A percentile compares a stretch with the other conserved stretches of the same genome.
Conservation (phyloP, 2,329 filamentous ascomycete species). For the Coniosporium uncinatum region DNA sequence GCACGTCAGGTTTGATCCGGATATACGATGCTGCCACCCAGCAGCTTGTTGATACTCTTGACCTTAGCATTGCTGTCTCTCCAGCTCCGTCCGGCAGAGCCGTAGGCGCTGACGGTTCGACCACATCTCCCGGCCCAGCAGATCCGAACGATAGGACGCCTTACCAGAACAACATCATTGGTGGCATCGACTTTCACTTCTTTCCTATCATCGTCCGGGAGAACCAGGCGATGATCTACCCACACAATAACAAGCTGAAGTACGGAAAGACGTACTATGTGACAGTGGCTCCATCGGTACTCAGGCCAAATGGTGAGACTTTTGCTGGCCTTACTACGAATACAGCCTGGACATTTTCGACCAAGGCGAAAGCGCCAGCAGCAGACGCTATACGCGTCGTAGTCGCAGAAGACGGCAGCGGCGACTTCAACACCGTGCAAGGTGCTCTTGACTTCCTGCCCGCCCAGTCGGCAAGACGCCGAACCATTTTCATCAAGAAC, state of each 20-base stretch:
- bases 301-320: background rate
- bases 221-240: slow-evolving; percentile 6
- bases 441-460: slow-evolving; percentile 7
- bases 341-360: slow-evolving; percentile 6
- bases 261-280: slow-evolving; percentile 6
- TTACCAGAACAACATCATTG: slow-evolving; percentile 7
- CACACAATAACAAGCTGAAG: slow-evolving; percentile 5
- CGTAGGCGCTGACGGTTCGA: slow-evolving; percentile 2
- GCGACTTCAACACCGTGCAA: slow-evolving; percentile 7
- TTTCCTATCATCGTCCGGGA: slow-evolving; percentile 7
- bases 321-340: slow-evolving; percentile 3
- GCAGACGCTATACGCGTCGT: background rate
- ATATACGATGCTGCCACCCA: slow-evolving; percentile 6
- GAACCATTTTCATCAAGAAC: slow-evolving; percentile 6
- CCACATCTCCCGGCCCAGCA: slow-evolving; percentile 1
- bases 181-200: slow-evolving; percentile 7
- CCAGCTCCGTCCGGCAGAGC: slow-evolving; percentile 4
- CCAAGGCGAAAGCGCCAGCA: slow-evolving; percentile 4
- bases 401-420: slow-evolving; percentile 3
- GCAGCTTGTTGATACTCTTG: slow-evolving; percentile 6
- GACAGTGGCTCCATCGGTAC: slow-evolving; percentile 3
- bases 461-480: background rate
- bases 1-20: slow-evolving; percentile 4
- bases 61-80: slow-evolving; percentile 5
- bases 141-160: slow-evolving; percentile 3